Base-by-base conservation (phyloP, 768 basidiomycete species). In the Suillus americanus region DNA sequence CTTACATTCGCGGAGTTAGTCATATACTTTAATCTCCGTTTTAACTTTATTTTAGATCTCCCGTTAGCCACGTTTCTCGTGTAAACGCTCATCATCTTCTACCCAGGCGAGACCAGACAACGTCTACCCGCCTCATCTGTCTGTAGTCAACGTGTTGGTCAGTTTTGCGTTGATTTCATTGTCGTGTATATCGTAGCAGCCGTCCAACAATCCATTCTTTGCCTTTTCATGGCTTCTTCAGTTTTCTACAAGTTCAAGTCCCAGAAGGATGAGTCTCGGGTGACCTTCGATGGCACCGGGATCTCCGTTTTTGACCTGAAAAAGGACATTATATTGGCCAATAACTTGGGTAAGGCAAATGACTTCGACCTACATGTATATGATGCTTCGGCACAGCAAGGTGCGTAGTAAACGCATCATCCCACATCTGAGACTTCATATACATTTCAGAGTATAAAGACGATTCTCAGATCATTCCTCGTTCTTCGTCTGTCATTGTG, bases 291-390 rank as follows among this genome's bases (percentile, higher is more conserved):
- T 76, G 97, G 97, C 73, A 98, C 97, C 70, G 94, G 95, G 67
- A 99, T 99, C 74, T 95, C 95, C 73, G 95, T 99, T 71, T 99
- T 98, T 83, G 97, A 99, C 80, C 83, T 99, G 79, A 99, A 99
- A 82, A 93, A 90, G 83, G 97, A 99, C 80, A 94, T 99, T 75
- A 97, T 99, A 73, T 81, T 97, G 73, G 92, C 92, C 75, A 98
- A 98, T 75, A 95, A 91, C 76, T 88, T 99, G 79, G 91, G 90
- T 81, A 96, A 95, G 83, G 95, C 94, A 64, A 94, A 91, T 74
- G 97, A 99, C 75, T 98, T 99, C 82, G 97, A 99, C 79, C 85
- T 99, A 30, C 86, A 87, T 61, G 83, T 99, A 45, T 91, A 88
- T 75, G 95, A 98, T 73, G 80, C 87, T 55, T 87, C 90, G 41